Percentiles rank a stretch among this genome's conserved stretches.
Evolutionary conservation across 306 rosid genomes (phyloP).

Genomic region (Prunus mira): DNA sequence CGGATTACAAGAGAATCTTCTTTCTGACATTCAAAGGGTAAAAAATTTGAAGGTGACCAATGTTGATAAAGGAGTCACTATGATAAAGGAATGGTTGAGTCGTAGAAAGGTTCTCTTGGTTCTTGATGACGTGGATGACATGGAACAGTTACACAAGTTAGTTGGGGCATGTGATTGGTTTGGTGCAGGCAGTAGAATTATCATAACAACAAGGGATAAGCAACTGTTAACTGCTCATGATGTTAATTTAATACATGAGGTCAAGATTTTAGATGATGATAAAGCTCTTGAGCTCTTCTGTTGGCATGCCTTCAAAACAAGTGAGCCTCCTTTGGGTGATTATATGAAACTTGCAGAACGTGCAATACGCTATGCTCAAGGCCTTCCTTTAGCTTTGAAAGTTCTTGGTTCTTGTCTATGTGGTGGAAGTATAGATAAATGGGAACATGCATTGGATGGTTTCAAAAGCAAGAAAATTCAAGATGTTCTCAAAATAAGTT

Average conservation of each 20-base stretch:
- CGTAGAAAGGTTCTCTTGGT: background rate
- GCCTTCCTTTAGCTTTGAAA: constrained; percentile 38
- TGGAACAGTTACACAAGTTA: background rate
- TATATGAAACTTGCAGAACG: background rate
- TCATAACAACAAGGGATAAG: constrained; percentile 6
- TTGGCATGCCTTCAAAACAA: background rate
- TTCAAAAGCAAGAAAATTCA: constrained; percentile 40
- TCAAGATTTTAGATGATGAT: background rate
- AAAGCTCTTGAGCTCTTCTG: background rate
- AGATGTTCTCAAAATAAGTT: constrained; percentile 27
- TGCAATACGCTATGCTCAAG: background rate
- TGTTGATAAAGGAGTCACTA: background rate
- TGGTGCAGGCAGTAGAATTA: background rate
- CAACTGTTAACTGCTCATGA: background rate
- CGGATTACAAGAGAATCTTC: background rate
- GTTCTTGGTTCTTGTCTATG: constrained; percentile 35
- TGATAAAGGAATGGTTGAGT: background rate
- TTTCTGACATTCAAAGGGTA: background rate
- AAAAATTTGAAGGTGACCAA: background rate
- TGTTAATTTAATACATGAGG: background rate
- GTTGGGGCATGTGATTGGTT: background rate
- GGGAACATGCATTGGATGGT: constrained; percentile 29
- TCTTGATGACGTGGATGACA: background rate
- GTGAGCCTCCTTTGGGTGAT: background rate
- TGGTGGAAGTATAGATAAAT: constrained; percentile 3